Conservation (phyloP, 169 alveolate genomes). For the Cryptosporidium sp. region DNA sequence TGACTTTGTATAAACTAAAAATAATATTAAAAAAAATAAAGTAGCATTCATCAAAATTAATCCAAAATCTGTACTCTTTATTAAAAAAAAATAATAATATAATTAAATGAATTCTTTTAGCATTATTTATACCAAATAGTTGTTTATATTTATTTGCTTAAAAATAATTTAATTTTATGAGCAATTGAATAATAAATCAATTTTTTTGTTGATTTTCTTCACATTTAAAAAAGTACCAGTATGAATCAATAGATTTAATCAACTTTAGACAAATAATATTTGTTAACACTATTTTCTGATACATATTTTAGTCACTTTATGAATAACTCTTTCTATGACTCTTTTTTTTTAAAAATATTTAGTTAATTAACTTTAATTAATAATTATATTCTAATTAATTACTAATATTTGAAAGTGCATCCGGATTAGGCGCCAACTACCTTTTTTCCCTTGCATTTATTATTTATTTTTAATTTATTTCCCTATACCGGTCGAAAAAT, state of each 20-base stretch:
- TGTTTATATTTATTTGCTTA: not conserved
- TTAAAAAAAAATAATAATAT: not conserved
- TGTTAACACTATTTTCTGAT: not conserved
- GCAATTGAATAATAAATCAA: too few relatives aligned
- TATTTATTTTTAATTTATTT: not conserved
- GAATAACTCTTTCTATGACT: conserved; percentile 14
- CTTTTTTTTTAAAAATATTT: not conserved
- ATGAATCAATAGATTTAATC: not conserved
- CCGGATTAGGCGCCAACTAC: conserved; percentile 7
- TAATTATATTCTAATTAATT: not conserved
- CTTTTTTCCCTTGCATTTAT: not conserved
- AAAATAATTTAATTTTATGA: not conserved
- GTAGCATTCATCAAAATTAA: conserved; percentile 1
- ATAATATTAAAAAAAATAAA: conserved; percentile 1
- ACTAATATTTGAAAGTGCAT: not conserved
- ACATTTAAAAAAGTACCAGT: not conserved
- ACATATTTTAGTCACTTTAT: not conserved
- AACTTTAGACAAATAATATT: not conserved
- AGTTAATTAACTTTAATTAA: not conserved
- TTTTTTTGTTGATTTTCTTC: not conserved
- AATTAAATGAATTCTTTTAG: not conserved
- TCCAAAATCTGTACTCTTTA: not conserved
- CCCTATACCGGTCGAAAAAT: not conserved
- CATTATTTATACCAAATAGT: not conserved
- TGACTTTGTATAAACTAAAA: not conserved